These are phyloP conservation scores for Lentinus tigrinus DNA, from an alignment of 768 basidiomycete species.

Conservation along the genomic window DNA sequence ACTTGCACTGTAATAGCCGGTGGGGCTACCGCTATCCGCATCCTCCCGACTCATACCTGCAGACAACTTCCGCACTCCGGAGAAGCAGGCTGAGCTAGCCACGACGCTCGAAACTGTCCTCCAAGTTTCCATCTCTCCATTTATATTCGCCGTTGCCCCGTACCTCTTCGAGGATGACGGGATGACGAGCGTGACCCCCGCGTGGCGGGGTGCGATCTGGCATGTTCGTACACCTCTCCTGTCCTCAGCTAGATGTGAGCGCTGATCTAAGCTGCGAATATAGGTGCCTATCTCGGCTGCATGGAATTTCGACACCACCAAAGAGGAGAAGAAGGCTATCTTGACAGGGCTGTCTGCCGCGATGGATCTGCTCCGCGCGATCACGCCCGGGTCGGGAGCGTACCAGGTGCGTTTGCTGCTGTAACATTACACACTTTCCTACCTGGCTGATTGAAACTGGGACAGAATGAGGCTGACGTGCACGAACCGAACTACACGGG, in stretches of 20 bases:
- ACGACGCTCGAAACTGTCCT: neutral
- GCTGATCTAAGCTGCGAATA: too few species aligned
- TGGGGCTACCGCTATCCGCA: neutral
- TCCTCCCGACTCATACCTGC: conserved; percentile 2
- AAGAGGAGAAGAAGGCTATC: neutral
- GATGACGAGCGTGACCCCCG: neutral
- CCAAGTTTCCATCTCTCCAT: neutral
- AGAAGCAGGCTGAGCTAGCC: neutral
- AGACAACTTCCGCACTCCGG: neutral
- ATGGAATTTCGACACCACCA: neutral
- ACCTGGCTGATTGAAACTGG: too few species aligned
- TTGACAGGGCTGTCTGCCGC: neutral
- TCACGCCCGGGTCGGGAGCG: neutral
- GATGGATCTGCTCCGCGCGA: neutral
- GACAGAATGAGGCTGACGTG: conserved; percentile 4
- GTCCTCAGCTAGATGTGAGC: neutral
- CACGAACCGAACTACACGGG: neutral
- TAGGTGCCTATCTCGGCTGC: neutral
- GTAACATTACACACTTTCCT: neutral
- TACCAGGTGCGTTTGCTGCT: neutral
- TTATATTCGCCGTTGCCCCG: conserved; percentile 1
- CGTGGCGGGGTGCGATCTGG: neutral
- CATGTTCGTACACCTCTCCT: neutral
- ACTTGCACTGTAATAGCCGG: neutral
- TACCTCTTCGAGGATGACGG: conserved; percentile 1